Percentiles rank a stretch among this genome's conserved stretches.
These are phyloP conservation scores for Exutisphaerella laricina DNA, from an alignment of 2,329 filamentous ascomycete species.

Conservation along the genomic window DNA sequence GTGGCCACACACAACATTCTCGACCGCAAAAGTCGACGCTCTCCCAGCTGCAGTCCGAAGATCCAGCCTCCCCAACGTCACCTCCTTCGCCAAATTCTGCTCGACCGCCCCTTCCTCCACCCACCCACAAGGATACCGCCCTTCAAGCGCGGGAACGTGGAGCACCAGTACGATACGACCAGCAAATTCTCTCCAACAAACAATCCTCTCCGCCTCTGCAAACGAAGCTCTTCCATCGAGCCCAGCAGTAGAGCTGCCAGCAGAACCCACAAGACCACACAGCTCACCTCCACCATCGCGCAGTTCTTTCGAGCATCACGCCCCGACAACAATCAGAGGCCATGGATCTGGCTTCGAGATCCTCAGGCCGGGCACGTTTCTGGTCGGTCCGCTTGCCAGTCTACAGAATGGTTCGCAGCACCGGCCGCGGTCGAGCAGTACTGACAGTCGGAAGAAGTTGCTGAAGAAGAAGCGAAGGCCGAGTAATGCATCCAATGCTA, in stretches of 20 bases:
- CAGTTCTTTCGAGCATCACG: conserved; percentile 24
- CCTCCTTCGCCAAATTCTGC: conserved; percentile 30
- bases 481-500: conserved; percentile 16
- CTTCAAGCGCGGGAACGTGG: not conserved
- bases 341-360: conserved; percentile 35
- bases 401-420: conserved; percentile 23
- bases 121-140: conserved; percentile 5
- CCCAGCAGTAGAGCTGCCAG: not conserved
- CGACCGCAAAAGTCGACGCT: conserved; percentile 21
- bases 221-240: not conserved
- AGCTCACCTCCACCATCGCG: conserved; percentile 1
- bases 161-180: not conserved
- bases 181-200: not conserved
- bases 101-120: conserved; percentile 25
- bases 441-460: conserved; percentile 22
- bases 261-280: not conserved
- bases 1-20: conserved; percentile 10
- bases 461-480: conserved; percentile 31
- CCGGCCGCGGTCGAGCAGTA: conserved; percentile 21
- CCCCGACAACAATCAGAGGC: conserved; percentile 28
- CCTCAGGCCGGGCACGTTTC: conserved; percentile 31
- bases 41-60: conserved; percentile 26
- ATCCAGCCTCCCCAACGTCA: conserved; percentile 30
- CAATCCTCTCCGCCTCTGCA: not conserved
- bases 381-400: conserved; percentile 26